phyloP scores from a whole-genome alignment of 208 protist species.

The Trypanosoma grayi region DNA sequence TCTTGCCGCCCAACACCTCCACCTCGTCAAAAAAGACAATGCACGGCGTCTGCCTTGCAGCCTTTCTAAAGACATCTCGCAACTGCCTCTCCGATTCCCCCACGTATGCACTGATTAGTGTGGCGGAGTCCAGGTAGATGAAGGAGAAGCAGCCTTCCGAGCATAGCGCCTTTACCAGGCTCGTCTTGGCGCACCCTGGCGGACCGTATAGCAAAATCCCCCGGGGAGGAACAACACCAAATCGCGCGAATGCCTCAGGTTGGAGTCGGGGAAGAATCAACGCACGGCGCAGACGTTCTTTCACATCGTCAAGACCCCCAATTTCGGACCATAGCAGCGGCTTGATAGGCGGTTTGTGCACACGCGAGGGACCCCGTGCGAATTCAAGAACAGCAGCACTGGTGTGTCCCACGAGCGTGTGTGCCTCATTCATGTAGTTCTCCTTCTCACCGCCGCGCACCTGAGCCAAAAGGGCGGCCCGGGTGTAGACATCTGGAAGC shows the following conservation, averaged over 20 bases:
- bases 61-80: conserved; percentile 80
- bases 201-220: conserved; percentile 95
- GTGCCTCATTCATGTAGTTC: conserved; percentile 36
- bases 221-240: conserved; percentile 94
- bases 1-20: conserved; percentile 85
- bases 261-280: conserved; percentile 98
- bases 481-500: conserved; percentile 35
- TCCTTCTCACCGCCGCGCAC: conserved; percentile 27
- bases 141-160: conserved; percentile 71
- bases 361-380: conserved; percentile 20
- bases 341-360: conserved; percentile 37
- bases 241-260: conserved; percentile 98
- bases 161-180: conserved; percentile 85
- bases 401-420: conserved; percentile 57
- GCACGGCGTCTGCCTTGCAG: conserved; percentile 78
- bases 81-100: conserved; percentile 92
- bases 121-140: conserved; percentile 86
- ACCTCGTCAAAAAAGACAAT: conserved; percentile 96
- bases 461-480: conserved; percentile 50
- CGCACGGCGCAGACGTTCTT: conserved; percentile 97
- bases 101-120: conserved; percentile 91
- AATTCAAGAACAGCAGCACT: conserved; percentile 46
- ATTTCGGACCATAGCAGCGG: conserved; percentile 97
- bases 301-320: conserved; percentile 98
- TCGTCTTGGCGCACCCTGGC: conserved; percentile 95